Evolutionary conservation across 2,329 filamentous ascomycete genomes (phyloP), one percentile per base, ranked within the genome.

Genomic region (Trichoderma polysporum): DNA sequence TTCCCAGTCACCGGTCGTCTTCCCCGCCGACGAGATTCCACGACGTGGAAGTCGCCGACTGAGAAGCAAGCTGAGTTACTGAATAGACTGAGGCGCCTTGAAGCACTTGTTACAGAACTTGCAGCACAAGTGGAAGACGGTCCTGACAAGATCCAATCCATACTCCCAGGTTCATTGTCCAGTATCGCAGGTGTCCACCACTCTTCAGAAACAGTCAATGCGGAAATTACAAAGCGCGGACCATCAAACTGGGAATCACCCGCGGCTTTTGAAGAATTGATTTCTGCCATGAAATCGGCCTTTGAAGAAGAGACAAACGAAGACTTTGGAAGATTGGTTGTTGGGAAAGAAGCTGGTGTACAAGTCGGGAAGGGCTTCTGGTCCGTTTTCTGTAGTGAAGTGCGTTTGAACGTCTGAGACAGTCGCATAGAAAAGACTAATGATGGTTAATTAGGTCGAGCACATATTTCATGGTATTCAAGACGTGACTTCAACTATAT

Each of bases 341-440:
- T 41, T 10, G 56, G 39, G n/a, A 59, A 47, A 17, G 37, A 59
- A 29, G 25, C 35, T 41, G 56, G 56, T 29, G 3, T 76, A 17
- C 74, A 73, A 33, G 70, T 77, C 35, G 75, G 71, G 15, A 76
- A 76, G 19, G 70, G 71, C 0, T 77, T 77, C 60, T 77, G 75
- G 75, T 69, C 74, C 2, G 71, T 77, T 10, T 77, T 77, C 50
- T 77, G 75, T 47, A 66, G 68, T 15, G 75, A 77, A 67, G 75
- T 74, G 61, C 12, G 68, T 31, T 33, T 27, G 3, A 12, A 22
- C n/a, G 10, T 2, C 12, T 22, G 19, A 19, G 41, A 22, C 12
- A 5, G 3, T 19, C 9, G n/a, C 41, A 45, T 4, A 22, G 41
- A 4, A 15, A 10, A 45, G n/a, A 19, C 41, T 45, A 22, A 45